phyloP scores from a whole-genome alignment of 179 eudicot species.

The Carnegiea gigantea region DNA sequence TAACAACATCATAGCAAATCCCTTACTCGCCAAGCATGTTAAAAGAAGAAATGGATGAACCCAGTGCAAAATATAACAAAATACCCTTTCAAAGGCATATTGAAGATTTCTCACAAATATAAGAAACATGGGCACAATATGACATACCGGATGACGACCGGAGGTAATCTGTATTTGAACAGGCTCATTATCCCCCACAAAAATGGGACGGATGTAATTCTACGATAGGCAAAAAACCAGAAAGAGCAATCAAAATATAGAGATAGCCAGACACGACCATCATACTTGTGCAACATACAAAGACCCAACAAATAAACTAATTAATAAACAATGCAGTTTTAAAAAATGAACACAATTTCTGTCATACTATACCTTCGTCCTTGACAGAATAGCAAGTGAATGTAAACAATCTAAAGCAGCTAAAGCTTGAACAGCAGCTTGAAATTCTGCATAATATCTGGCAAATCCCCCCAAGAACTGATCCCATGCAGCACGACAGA shows the following conservation, averaged over 20 bases:
- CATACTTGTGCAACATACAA: neutral
- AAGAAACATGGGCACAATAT: neutral
- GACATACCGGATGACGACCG: slow-evolving; percentile 92
- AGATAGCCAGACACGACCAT: neutral
- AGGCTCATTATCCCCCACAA: slow-evolving; percentile 67
- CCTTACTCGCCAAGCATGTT: neutral
- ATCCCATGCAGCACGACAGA: slow-evolving; percentile 78
- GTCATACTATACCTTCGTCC: slow-evolving; percentile 50
- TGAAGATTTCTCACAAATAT: neutral
- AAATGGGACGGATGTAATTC: slow-evolving; percentile 80
- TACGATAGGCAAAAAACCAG: slow-evolving; percentile 32
- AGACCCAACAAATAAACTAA: neutral
- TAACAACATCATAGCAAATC: neutral
- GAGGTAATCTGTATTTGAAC: slow-evolving; percentile 63
- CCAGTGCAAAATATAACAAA: neutral
- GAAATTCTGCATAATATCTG: slow-evolving; percentile 67
- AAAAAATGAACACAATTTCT: slow-evolving; percentile 1
- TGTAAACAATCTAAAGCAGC: slow-evolving; percentile 88
- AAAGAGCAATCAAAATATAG: neutral
- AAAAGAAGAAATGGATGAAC: neutral
- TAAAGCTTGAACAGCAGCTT: slow-evolving; percentile 84
- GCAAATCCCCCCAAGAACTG: slow-evolving; percentile 61
- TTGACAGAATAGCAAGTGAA: slow-evolving; percentile 84
- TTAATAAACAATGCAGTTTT: neutral
- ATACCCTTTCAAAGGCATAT: neutral